Evolutionary conservation across 345 rosid genomes (phyloP).

Genomic region (Eutrema heterophyllum): DNA sequence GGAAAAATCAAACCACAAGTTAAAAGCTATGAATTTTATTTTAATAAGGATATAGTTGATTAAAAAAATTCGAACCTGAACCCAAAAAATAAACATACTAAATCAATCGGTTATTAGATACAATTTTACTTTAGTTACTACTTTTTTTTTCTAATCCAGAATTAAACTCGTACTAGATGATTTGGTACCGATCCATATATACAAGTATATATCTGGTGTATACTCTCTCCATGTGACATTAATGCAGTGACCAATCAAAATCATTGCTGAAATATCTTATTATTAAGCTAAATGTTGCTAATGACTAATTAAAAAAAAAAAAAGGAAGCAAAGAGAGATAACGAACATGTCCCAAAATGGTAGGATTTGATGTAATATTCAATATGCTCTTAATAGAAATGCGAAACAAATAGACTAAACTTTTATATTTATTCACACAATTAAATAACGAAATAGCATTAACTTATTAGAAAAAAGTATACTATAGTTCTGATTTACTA

Average conservation of each 20-base stretch:
- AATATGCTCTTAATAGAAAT: conserved; percentile 15
- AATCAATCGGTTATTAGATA: neutral
- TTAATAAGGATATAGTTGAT: neutral
- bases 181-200: neutral
- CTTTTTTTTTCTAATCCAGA: neutral
- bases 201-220: conserved; percentile 7
- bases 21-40: neutral
- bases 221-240: conserved; percentile 2
- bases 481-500: conserved; percentile 22
- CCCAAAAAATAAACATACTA: neutral
- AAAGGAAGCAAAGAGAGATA: conserved; percentile 3
- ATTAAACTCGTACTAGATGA: neutral
- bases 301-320: neutral
- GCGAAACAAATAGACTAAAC: conserved; percentile 8
- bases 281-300: neutral
- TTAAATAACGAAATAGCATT: neutral
- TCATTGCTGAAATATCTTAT: conserved; percentile 9
- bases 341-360: conserved; percentile 29
- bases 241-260: conserved; percentile 10
- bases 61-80: neutral
- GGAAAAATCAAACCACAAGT: neutral
- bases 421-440: neutral
- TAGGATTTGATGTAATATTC: conserved; percentile 13
- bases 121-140: neutral
- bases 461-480: neutral